Conservation (phyloP, 352 stramenopile genomes). For the Globisporangium emineosum region DNA sequence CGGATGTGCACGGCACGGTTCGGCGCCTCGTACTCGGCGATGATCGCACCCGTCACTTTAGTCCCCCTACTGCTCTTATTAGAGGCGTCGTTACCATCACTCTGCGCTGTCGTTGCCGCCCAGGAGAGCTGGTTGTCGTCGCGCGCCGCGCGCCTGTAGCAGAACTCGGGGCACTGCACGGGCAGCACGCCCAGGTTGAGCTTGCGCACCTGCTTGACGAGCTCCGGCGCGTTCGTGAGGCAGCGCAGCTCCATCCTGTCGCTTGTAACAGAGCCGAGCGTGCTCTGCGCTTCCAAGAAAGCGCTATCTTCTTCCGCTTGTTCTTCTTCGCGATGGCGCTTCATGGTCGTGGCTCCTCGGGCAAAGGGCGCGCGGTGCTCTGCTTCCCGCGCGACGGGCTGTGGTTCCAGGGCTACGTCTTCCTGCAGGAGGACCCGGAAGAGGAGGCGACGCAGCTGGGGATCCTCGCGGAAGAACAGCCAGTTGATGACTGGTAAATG, state of each 20-base stretch:
- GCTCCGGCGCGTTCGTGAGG: constrained; percentile 37
- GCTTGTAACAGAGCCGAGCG: constrained; percentile 12
- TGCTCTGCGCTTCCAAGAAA: not conserved
- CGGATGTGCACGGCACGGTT: constrained; percentile 33
- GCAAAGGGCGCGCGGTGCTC: constrained; percentile 38
- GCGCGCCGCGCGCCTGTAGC: constrained; percentile 59
- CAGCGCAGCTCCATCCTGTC: constrained; percentile 35
- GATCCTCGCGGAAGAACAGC: constrained; percentile 56
- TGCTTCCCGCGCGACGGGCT: constrained; percentile 48
- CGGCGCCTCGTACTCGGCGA: constrained; percentile 38
- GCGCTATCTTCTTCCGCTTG: not conserved
- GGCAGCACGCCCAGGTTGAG: constrained; percentile 68
- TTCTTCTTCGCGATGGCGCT: constrained; percentile 20
- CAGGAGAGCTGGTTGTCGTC: constrained; percentile 43
- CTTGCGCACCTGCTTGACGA: constrained; percentile 54
- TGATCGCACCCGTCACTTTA: constrained; percentile 26
- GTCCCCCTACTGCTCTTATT: not conserved
- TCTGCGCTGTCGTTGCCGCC: constrained; percentile 23
- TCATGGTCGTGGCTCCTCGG: constrained; percentile 11
- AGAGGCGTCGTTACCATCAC: not conserved
- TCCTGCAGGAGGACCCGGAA: constrained; percentile 25
- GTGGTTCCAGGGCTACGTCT: constrained; percentile 73
- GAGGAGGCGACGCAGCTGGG: constrained; percentile 34
- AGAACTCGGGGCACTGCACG: constrained; percentile 56
- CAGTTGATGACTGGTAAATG: constrained; percentile 52